Base-by-base conservation (phyloP, 2,329 filamentous ascomycete species). In the Penicillium sp. region DNA sequence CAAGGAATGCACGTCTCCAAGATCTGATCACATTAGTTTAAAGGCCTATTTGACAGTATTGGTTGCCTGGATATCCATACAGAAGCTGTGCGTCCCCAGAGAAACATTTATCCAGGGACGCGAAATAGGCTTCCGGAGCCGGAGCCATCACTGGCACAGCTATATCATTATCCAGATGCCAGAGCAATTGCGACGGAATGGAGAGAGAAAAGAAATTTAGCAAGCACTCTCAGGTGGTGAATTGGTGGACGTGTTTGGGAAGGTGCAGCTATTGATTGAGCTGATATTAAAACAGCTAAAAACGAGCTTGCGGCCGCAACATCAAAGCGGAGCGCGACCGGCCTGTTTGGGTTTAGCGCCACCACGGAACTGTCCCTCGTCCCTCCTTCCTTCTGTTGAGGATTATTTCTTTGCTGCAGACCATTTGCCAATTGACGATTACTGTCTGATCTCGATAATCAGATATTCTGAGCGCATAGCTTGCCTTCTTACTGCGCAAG, bases 91-190 rank as follows among this genome's bases (percentile, higher is more conserved):
- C 83, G 72, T 93, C 86, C 76, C 90, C 90, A 66, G 84, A 87
- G 68, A 97, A 82, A 77, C 90, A 95, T 71, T 89, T 86, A 74
- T 91, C 88, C 74, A 97, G 81, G 69, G 91, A 85, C 69, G 92
- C 90, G 68, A 95, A 89, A 77, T 92, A 94, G 71, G 83, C 80
- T 76, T 88, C 86, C 68, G 83, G 81, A 69, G 83, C 77, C 74
- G 86, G 81, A 78, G 85, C 87, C 88, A 91, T 91, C 70, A 68
- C 67, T 64, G 60, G 60, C 63, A 64, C 69, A 68, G 63, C 59
- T 71, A 74, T 71, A 73, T 72, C 73, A 76, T 76, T 66, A 67
- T 61, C 52, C 52, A 47, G 30, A 23, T 9, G 43, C 30, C 26
- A 47, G 28, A 46, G 30, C 45, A 9, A 3, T 20, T 20, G 20